Base-by-base conservation (phyloP, 106 monocot genomes). In the Acorus gramineus region DNA sequence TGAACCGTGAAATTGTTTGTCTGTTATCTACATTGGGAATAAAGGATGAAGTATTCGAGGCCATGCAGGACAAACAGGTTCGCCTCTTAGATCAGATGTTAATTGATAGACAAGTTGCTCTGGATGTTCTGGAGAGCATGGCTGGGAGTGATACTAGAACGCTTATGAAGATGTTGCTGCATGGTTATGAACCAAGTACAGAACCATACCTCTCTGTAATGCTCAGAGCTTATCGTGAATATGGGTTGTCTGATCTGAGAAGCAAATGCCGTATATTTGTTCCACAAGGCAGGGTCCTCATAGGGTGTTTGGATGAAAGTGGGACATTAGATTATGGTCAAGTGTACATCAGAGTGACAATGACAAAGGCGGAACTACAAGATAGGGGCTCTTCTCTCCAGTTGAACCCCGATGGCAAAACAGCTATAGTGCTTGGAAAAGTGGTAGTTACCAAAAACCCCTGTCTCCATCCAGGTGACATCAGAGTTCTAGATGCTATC, bases 381-480 rank as follows among this genome's bases (percentile, higher is more conserved):
- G 50, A 62, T 63, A 53, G 11, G 56, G 64, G 79, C 63, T 71
- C 77, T 44, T 13, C 13, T 57, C 79, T 55, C 60, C 77, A 88
- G 47, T 52, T 63, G 13, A 81, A 81, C 42, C 61, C 69, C 49
- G 88, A 88, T 63, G 55, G 67, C 28, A 67, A 11, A 68, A 83
- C 87, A 47, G 92, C 67, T 11, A 77, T 81, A 14, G 49, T 98
- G 60, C 76, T 84, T 48, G 91, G 92, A 69, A 88, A 81, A 51
- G 79, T 98, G 46, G 64, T 91, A 45, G 83, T 92, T 10, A 91
- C 96, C 9, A 98, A 88, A 72, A 98, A 98, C 66, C 96, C 96
- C 1, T 98, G 96, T 61, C 81, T 98, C 10, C 96, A 98, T 49
- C 91, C 96, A 60, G 96, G 96, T 65, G 96, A 98, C 71, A 69